Percentiles rank a stretch among this genome's conserved stretches.
Evolutionary conservation across 495 filamentous ascomycete genomes (phyloP).

Genomic region (Pyrenula aspistea): DNA sequence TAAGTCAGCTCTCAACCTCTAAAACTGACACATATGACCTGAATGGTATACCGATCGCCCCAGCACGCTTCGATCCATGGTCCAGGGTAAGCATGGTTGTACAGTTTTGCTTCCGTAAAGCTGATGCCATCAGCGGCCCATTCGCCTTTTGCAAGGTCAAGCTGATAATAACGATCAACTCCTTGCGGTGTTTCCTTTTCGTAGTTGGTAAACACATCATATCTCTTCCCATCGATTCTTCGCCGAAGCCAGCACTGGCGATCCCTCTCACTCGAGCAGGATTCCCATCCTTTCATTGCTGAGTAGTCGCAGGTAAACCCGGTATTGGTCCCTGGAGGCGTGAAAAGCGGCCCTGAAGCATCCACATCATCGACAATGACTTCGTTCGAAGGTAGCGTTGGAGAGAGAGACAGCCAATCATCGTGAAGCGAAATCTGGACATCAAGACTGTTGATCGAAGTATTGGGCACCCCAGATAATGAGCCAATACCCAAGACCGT

Average conservation of each 20-base stretch:
- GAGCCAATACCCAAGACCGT: not conserved
- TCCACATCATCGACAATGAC: too few species aligned
- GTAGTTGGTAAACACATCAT: slow-evolving; percentile 7
- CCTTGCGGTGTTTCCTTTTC: slow-evolving; percentile 2
- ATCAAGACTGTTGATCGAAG: not conserved
- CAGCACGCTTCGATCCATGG: slow-evolving; percentile 11
- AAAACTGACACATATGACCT: not conserved
- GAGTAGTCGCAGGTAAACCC: slow-evolving; percentile 5
- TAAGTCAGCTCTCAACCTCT: not conserved
- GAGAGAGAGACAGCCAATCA: not conserved
- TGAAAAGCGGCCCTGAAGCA: slow-evolving; percentile 2
- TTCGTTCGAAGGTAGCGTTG: too few species aligned
- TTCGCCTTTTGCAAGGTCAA: not conserved
- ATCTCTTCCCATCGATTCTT: not conserved
- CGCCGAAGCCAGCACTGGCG: not conserved
- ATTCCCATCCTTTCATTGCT: slow-evolving; percentile 3
- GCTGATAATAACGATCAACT: not conserved
- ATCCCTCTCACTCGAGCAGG: not conserved
- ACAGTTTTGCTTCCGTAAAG: slow-evolving; percentile 4
- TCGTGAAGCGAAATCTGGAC: not conserved
- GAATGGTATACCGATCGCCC: slow-evolving; percentile 4
- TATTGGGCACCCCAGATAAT: not conserved
- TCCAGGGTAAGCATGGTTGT: slow-evolving; percentile 10
- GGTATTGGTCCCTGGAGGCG: not conserved
- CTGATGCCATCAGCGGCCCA: not conserved